Base-by-base conservation (phyloP, 768 basidiomycete genomes). In the Termitomyces sp. region DNA sequence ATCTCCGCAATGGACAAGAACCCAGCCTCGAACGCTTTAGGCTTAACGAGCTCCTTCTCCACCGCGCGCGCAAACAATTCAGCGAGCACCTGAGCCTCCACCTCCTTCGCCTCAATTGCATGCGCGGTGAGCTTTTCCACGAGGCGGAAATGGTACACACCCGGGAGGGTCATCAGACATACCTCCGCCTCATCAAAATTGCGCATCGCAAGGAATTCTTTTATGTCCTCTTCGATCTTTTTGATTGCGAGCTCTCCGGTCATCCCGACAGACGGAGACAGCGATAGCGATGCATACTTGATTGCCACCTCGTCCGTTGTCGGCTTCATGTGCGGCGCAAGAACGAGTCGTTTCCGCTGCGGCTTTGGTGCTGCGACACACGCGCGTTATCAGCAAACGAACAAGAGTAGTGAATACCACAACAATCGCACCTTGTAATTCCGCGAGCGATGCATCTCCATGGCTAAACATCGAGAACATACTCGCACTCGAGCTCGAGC, bases 381-480 rank as follows among this genome's bases (percentile, higher is more conserved):
- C 32, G 0, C 33, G 16, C n/a, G 8, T 36, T 8, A 50, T 4
- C 26, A 44, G 0, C n/a, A 52, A 23, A 23, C 23, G 23, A 23
- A 23, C 23, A 23, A 23, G 23, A 23, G 23, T 1, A 23, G 23
- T 23, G 23, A 23, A 23, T 23, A 23, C 23, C 23, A 23, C 23
- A 23, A 23, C 23, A 23, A 23, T 23, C 23, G 23, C 23, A 23
- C 23, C 23, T 23, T 23, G 23, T 23, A 23, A 23, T 48, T 89
- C 89, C 6, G 76, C 74, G 0, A 77, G 74, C 40, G 83, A 79
- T 63, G 88, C 86, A 9, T 80, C 63, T 62, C 77, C 79, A 69
- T 87, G 84, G 63, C 82, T 84, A 54, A 95, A 86, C 84, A 91
- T 88, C 26, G 86, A 87, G 76, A 94, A 94, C 87, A 93, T 93